Evolutionary conservation across 2,329 filamentous ascomycete species (phyloP).

Genomic region (Apiospora aurea): DNA sequence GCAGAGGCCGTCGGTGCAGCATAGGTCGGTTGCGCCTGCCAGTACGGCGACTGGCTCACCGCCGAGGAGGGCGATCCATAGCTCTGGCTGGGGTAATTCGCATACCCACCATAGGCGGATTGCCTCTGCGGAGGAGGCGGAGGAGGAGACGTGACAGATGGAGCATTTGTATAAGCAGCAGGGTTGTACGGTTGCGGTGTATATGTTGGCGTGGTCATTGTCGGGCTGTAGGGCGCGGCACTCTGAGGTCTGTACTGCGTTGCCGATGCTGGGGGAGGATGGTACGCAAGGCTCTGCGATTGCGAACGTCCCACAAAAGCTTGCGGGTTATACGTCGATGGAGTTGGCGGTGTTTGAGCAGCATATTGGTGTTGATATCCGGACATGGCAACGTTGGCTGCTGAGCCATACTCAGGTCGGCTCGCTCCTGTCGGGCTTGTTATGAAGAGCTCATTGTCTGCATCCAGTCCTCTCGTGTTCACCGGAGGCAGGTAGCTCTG

Average conservation of each 20-base stretch:
- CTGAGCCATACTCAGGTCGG: constrained; percentile 50
- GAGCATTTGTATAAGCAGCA: constrained; percentile 60
- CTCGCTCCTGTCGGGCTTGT: constrained; percentile 51
- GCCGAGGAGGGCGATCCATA: constrained; percentile 42
- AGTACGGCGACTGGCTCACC: constrained; percentile 40
- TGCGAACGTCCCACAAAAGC: constrained; percentile 62
- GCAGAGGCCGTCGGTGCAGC: constrained; percentile 35
- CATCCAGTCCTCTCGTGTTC: constrained; percentile 42
- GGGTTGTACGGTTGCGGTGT: constrained; percentile 54
- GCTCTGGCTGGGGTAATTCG: constrained; percentile 51
- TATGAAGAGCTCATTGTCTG: constrained; percentile 71
- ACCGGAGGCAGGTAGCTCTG: constrained; percentile 39
- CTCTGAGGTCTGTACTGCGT: constrained; percentile 31
- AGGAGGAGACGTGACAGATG: constrained; percentile 36
- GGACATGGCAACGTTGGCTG: constrained; percentile 51
- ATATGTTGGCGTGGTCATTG: constrained; percentile 28
- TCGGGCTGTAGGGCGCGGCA: constrained; percentile 22
- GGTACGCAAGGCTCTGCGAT: constrained; percentile 56
- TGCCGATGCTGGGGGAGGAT: constrained; percentile 48
- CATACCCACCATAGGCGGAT: constrained; percentile 57
- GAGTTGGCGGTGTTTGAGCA: constrained; percentile 52
- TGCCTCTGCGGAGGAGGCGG: constrained; percentile 55
- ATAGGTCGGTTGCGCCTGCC: constrained; percentile 40
- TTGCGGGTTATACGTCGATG: constrained; percentile 74
- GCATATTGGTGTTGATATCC: constrained; percentile 62